Evolutionary conservation across 257 asterid genomes (phyloP).

Genomic region (Pogostemon cablin): DNA sequence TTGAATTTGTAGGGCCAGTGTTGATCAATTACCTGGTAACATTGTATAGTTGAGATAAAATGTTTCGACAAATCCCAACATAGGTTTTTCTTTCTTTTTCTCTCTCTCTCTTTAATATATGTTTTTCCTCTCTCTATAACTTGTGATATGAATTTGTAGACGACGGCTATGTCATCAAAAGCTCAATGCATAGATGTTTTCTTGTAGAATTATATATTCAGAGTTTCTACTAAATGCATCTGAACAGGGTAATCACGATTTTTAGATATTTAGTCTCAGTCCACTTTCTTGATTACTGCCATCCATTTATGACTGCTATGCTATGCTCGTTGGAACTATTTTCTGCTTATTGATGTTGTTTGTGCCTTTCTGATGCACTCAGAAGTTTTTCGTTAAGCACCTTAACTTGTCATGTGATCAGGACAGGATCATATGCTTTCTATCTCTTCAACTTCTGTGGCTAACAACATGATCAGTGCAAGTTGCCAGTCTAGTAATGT

Average conservation of each 20-base stretch:
- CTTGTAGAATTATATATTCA: constrained; percentile 8
- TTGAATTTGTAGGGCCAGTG: constrained; percentile 13
- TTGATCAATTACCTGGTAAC: background rate
- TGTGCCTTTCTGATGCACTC: constrained; percentile 23
- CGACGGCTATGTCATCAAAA: constrained; percentile 4
- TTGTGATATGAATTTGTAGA: constrained; percentile 11
- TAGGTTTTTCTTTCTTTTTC: constrained; percentile 2
- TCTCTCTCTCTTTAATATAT: background rate
- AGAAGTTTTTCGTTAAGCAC: constrained; percentile 32
- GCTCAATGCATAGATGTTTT: constrained; percentile 10
- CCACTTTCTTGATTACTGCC: constrained; percentile 21
- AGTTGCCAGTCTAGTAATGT: constrained; percentile 43
- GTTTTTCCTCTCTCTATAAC: constrained; percentile 13
- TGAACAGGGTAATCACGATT: constrained; percentile 18
- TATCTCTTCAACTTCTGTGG: constrained; percentile 44
- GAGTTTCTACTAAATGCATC: constrained; percentile 23
- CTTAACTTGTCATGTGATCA: constrained; percentile 48
- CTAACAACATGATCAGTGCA: constrained; percentile 34
- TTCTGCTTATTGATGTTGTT: constrained; percentile 11
- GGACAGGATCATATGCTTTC: constrained; percentile 80
- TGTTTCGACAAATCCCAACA: background rate
- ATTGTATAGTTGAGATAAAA: background rate
- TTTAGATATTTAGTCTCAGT: constrained; percentile 17
- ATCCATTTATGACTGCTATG: constrained; percentile 10
- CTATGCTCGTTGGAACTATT: constrained; percentile 14